Evolutionary conservation across 1,284 basidiomycete species (phyloP), one percentile per base, ranked within the genome.

Genomic region (Trametes sp.): DNA sequence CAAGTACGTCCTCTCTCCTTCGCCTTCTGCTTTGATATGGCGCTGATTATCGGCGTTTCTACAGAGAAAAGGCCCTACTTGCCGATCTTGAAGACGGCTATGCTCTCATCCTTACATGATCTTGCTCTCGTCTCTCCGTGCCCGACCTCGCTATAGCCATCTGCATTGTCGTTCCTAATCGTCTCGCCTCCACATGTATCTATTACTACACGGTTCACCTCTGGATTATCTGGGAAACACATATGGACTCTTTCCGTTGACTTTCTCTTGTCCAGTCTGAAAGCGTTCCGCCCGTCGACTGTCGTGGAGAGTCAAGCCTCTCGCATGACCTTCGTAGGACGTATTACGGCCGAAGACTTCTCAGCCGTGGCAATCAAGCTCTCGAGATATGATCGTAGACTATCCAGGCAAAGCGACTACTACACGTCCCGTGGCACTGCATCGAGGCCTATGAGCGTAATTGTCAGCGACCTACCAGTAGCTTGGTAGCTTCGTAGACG

Each of bases 101-200:
- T 8, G 84, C 84, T 60, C 74, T 88, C 46, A 80, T 88, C 65
- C 81, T 88, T 69, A 84, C 82, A 26, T 87, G 78, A 61, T 62
- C 45, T 35, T 54, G 57, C 51, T 60, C 51, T 55, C 57, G 29
- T 49, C 57, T 23, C 53, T 51, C 19, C 53, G 26, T 61, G 54
- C 33, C 52, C 33, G 61, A 48, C 45, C 46, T 59, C 62, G 62
- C 62, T 66, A 68, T 57, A 35, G 38, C 51, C 24, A 29, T 55
- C 21, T 65, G 46, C 46, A 49, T 49, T 51, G 31, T 62, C 54
- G 45, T 58, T 52, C 52, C 35, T 62, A 58, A 59, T 61, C 57
- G 31, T 54, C 38, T 44, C 53, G 26, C 26, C 4, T 36, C 57
- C 52, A 62, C 53, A 49, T 68, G 66, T 68, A 68, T 68, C 66